Evolutionary conservation across 23 red algal species (phyloP).

Genomic region (Gracilaria vermiculophylla): DNA sequence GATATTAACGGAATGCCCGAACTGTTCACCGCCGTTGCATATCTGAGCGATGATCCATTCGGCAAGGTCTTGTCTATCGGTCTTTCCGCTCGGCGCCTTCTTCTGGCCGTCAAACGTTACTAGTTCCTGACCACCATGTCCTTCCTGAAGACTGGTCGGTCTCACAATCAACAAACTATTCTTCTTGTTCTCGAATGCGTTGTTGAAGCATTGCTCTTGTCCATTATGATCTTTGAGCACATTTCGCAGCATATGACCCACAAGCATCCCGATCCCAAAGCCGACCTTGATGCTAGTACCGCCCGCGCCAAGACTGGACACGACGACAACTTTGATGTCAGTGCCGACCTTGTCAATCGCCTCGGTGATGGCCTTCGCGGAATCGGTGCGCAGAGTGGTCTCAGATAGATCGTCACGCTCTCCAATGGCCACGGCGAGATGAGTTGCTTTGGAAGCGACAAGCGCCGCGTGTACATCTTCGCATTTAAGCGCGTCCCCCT

Average conservation of each 20-base stretch:
- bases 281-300: slow-evolving; percentile 39
- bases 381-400: background rate
- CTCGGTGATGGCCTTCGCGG: slow-evolving; percentile 22
- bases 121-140: background rate
- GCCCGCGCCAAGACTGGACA: slow-evolving; percentile 45
- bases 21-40: background rate
- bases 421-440: slow-evolving; percentile 26
- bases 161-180: slow-evolving; percentile 32
- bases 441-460: background rate
- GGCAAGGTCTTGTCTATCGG: slow-evolving; percentile 27
- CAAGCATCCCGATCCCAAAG: slow-evolving; percentile 15
- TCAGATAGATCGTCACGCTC: slow-evolving; percentile 5
- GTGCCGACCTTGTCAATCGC: background rate
- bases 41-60: slow-evolving; percentile 22
- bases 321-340: slow-evolving; percentile 31
- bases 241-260: slow-evolving; percentile 14
- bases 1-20: background rate
- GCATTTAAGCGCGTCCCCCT: slow-evolving; percentile 9
- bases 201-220: slow-evolving; percentile 23
- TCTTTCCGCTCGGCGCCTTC: background rate
- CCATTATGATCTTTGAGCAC: slow-evolving; percentile 38
- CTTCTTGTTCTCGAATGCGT: background rate
- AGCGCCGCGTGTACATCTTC: slow-evolving; percentile 19
- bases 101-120: slow-evolving; percentile 11
- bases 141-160: slow-evolving; percentile 34